Evolutionary conservation across 768 basidiomycete genomes (phyloP), one percentile per base, ranked within the genome.

Genomic region (Lactifluus piperatus): DNA sequence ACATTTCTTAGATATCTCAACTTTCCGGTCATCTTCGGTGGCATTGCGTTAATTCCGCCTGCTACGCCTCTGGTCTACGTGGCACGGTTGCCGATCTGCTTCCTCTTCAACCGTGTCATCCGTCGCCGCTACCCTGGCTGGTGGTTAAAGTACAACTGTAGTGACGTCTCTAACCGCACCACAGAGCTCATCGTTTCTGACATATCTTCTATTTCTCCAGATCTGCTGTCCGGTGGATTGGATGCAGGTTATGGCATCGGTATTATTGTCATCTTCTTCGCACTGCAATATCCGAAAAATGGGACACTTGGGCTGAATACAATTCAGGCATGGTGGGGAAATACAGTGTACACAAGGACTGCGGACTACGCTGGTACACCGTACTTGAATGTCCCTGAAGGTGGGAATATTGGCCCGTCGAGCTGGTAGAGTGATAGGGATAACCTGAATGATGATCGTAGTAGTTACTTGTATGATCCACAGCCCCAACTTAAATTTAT

Each of bases 311-410:
- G 34, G 4, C 34, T 36, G 34, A 71, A 73, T 34, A 83, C 60
- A 7, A 68, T 89, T 44, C 79, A 80, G 60, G 52, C 61, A 3
- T 89, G 87, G 88, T 88, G 86, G 86, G 88, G 87, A 11, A 88
- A 88, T 62, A 79, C n/a, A n/a, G n/a, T n/a, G n/a, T n/a, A n/a
- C n/a, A n/a, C n/a, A n/a, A n/a, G n/a, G n/a, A n/a, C n/a, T 72
- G 34, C 10, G 4, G 30, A 32, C 10, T 32, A 7, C 30, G 7
- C 7, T 32, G 30, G 30, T 32, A 10, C 10, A 10, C 30, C 30
- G 18, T 37, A 60, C 44, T 64, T 57, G 56, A 48, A 27, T 3
- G 2, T 66, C 18, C 36, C 60, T 3, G 16, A n/a, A 0, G 44
- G 59, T 5, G 29, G 29, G 11, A 62, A 39, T 14, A 66, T 68